Evolutionary conservation across 306 rosid genomes (phyloP).

Genomic region (Hippophae gyantsensis): DNA sequence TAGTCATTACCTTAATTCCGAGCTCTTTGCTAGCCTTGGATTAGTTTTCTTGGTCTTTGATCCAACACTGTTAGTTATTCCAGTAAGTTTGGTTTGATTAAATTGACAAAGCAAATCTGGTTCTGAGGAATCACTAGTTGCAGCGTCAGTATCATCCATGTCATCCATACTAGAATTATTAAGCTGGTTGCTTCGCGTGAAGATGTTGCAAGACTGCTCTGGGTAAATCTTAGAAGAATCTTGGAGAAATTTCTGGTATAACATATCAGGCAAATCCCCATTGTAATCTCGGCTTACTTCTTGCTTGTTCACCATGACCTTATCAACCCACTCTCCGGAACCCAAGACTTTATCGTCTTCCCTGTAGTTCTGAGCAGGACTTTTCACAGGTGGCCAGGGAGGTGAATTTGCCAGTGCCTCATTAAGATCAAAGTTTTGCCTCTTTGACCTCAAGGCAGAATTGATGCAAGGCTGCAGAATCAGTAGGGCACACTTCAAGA

Average conservation of each 20-base stretch:
- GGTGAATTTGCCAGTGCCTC: conserved; percentile 73
- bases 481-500: conserved; percentile 1
- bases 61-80: conserved; percentile 39
- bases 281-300: conserved; percentile 50
- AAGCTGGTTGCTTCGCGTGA: conserved; percentile 47
- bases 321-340: conserved; percentile 87
- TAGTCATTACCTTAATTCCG: conserved; percentile 56
- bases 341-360: conserved; percentile 68
- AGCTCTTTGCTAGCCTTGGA: conserved; percentile 43
- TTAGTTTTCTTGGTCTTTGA: conserved; percentile 42
- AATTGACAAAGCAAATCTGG: conserved; percentile 91
- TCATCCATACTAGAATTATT: conserved; percentile 56
- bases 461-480: conserved; percentile 50
- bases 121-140: conserved; percentile 92
- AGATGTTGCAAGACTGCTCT: conserved; percentile 54
- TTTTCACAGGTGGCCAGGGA: conserved; percentile 74
- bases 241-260: conserved; percentile 81
- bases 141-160: conserved; percentile 74
- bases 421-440: conserved; percentile 71
- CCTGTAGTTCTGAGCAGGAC: conserved; percentile 44
- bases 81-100: conserved; percentile 51
- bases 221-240: conserved; percentile 62
- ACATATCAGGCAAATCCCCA: conserved; percentile 47
- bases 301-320: conserved; percentile 95
- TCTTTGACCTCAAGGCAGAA: conserved; percentile 44